Evolutionary conservation across 2,329 filamentous ascomycete genomes (phyloP).

Genomic region (Pseudogymnoascus sp.): DNA sequence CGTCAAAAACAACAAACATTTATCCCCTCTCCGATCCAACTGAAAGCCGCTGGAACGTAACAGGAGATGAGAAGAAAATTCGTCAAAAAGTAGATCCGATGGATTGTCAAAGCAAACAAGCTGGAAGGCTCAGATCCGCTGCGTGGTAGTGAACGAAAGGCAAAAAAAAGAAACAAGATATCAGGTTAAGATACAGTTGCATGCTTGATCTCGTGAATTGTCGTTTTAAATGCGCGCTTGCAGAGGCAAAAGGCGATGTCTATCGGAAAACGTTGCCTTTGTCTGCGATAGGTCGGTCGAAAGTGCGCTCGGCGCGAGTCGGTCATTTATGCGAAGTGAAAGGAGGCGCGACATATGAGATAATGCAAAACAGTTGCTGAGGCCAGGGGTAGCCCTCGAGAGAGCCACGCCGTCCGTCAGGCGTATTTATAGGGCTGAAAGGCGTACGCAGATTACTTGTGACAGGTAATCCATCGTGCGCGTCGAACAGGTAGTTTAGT

Average conservation of each 20-base stretch:
- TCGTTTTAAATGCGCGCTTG: not conserved
- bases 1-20: conserved; percentile 4
- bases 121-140: conserved; percentile 4
- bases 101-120: not conserved
- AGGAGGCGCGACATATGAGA: conserved; percentile 2
- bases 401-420: conserved; percentile 19
- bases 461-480: conserved; percentile 1
- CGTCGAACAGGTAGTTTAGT: conserved; percentile 5
- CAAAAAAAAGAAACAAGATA: not conserved
- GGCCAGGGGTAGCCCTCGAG: conserved; percentile 18
- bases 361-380: conserved; percentile 11
- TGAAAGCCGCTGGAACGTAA: not conserved
- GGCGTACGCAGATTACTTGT: conserved; percentile 1
- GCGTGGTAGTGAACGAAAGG: not conserved
- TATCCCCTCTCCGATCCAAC: not conserved
- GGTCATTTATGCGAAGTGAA: conserved; percentile 3
- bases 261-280: not conserved
- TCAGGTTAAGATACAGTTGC: conserved; percentile 5
- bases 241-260: not conserved
- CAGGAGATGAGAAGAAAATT: conserved; percentile 3
- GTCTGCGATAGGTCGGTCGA: not conserved
- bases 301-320: not conserved
- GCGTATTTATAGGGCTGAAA: conserved; percentile 15
- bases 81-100: not conserved
- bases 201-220: not conserved